Base-by-base conservation (phyloP, 768 basidiomycete genomes). In the Steccherinum ochraceum region DNA sequence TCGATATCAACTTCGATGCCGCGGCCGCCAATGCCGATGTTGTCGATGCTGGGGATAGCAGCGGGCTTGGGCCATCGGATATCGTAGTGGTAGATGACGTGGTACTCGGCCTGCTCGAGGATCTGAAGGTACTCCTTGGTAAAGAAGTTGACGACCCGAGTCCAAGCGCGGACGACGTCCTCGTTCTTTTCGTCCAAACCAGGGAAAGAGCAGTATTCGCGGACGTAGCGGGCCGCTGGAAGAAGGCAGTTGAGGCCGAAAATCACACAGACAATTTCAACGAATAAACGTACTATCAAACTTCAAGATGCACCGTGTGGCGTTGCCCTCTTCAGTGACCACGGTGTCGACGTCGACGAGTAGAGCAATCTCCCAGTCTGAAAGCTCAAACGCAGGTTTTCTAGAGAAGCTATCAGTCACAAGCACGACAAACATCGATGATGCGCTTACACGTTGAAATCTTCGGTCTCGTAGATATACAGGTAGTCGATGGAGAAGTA, bases 281-380 rank as follows among this genome's bases (percentile, higher is more conserved):
- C 2, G 12, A 2, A 30, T 21, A n/a, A 11, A 50, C 61, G 39
- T 50, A 63, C 61, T 51, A n/a, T 41, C 24, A 1, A 60, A 35
- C 40, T 64, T 53, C 20, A 64, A 41, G 26, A 40, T 50, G 45
- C 53, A 51, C 19, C 51, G 46, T 7, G 44, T 57, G 2, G 59
- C 50, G 12, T 41, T 26, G 23, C 57, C 54, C 5, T 61, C 58
- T 3, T 49, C 49, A n/a, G 52, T 52, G 21, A 45, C 46, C 21
- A 46, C 49, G 24, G 50, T 48, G 20, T 52, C 45, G 40, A 64
- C 46, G 23, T 61, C 53, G 24, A 58, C 53, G 16, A 64, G 40
- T 13, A 63, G 25, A 2, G 62, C 58, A 30, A 66, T 52, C 45
- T 54, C 53, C 64, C 63, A 64, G 42, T 57, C 24, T 35, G 20